These are phyloP conservation scores for Kitagawia praeruptora DNA, from an alignment of 129 eudicot species.

Conservation along the genomic window DNA sequence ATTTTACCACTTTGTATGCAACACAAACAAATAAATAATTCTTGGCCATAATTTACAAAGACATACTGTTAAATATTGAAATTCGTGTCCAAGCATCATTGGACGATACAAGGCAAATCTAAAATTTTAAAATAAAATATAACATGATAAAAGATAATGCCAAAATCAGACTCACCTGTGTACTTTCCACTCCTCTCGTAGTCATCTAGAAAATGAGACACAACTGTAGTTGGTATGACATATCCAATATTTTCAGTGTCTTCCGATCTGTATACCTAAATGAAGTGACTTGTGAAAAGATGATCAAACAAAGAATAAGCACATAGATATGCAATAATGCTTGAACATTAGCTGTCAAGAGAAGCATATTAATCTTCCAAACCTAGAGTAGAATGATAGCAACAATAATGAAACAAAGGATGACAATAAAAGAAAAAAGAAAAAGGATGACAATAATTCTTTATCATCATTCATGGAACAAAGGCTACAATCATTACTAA, in stretches of 20 bases:
- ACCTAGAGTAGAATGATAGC: neutral
- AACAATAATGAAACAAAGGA: neutral
- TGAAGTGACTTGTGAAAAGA: constrained; percentile 22
- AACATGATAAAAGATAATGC: neutral
- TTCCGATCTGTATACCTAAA: constrained; percentile 87
- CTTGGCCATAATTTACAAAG: neutral
- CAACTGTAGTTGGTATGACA: constrained; percentile 86
- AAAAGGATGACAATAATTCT: too few relatives aligned
- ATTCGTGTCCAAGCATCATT: neutral
- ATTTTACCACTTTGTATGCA: neutral
- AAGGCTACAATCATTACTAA: neutral
- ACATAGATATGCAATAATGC: constrained; percentile 7
- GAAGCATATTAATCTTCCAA: neutral
- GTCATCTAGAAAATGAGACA: constrained; percentile 91
- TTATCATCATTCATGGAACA: neutral
- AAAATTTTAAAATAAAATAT: neutral
- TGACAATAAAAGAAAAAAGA: neutral
- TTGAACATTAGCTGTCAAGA: constrained; percentile 9
- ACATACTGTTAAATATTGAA: neutral
- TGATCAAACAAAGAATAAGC: constrained; percentile 11
- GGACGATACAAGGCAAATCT: neutral
- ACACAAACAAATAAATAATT: neutral
- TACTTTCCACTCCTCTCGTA: constrained; percentile 84
- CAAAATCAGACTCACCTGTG: constrained; percentile 48
- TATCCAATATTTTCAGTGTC: constrained; percentile 95